phyloP scores from a whole-genome alignment of 2,329 filamentous ascomycete species.

The Sarocladiaceae sp. region DNA sequence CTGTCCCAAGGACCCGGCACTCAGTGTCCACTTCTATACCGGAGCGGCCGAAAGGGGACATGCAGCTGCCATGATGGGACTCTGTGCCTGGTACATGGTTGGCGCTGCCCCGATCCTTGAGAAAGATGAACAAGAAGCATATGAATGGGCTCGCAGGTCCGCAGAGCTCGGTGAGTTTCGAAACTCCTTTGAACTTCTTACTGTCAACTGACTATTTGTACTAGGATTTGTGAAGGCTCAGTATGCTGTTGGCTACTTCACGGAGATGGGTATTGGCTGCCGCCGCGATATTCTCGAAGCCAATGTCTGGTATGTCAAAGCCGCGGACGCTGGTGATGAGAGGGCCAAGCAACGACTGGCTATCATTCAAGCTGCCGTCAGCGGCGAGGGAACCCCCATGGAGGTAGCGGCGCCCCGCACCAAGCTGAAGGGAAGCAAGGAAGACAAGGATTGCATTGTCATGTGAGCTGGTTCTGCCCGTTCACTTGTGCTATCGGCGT shows the following conservation, averaged over 20 bases:
- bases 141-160: slow-evolving; percentile 87
- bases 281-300: slow-evolving; percentile 90
- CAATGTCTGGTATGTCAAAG: slow-evolving; percentile 97
- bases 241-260: slow-evolving; percentile 95
- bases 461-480: slow-evolving; percentile 35
- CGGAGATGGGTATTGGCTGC: slow-evolving; percentile 96
- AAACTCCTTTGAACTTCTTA: not conserved
- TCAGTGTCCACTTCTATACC: slow-evolving; percentile 97
- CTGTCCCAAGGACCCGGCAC: slow-evolving; percentile 83
- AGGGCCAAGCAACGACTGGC: slow-evolving; percentile 80
- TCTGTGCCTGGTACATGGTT: slow-evolving; percentile 98
- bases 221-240: slow-evolving; percentile 68
- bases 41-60: slow-evolving; percentile 81
- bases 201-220: not conserved
- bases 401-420: slow-evolving; percentile 47
- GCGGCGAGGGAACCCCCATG: slow-evolving; percentile 47
- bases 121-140: slow-evolving; percentile 93
- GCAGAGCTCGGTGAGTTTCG: slow-evolving; percentile 69
- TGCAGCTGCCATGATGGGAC: slow-evolving; percentile 88
- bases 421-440: slow-evolving; percentile 47
- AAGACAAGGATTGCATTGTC: slow-evolving; percentile 50
- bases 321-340: slow-evolving; percentile 86
- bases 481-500: no score
- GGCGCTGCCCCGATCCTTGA: slow-evolving; percentile 87
- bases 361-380: slow-evolving; percentile 78